These are phyloP conservation scores for Sporothrix curviconia DNA, from an alignment of 2,329 filamentous ascomycete species.

Conservation along the genomic window DNA sequence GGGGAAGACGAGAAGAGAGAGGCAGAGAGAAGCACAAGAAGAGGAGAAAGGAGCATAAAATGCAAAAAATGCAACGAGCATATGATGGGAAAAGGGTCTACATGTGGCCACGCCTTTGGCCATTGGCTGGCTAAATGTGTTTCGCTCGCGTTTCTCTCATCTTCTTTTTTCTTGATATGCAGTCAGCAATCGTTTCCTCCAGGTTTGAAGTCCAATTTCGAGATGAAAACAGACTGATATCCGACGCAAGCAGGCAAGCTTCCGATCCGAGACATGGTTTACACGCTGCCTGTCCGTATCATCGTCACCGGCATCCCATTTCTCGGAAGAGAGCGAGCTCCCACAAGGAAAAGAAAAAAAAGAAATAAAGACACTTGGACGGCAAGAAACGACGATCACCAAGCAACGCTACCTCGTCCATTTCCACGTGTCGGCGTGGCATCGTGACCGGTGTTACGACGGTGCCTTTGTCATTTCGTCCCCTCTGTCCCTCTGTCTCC, in stretches of 20 bases:
- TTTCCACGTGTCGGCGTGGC: neutral
- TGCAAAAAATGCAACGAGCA: no score
- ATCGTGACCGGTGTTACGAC: neutral
- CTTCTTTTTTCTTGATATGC: neutral
- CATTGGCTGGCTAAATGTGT: slow-evolving; percentile 4
- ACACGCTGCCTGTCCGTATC: neutral
- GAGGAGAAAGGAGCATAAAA: no score
- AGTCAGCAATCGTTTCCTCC: neutral
- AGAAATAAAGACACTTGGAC: no score
- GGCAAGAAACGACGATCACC: neutral
- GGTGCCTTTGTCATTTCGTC: no score
- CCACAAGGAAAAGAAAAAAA: neutral
- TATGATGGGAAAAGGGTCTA: no score
- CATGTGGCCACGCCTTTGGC: neutral
- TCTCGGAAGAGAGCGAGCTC: neutral
- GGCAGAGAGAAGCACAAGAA: neutral
- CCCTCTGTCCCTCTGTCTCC: no score
- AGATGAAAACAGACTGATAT: no score
- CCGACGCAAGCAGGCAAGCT: no score
- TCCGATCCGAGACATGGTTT: neutral
- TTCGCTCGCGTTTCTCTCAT: neutral
- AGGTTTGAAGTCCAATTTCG: no score
- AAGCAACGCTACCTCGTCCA: neutral
- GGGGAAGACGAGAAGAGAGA: neutral
- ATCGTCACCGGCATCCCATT: neutral